Evolutionary conservation across 2,329 filamentous ascomycete species (phyloP).

Genomic region (Apiospora malaysiana): DNA sequence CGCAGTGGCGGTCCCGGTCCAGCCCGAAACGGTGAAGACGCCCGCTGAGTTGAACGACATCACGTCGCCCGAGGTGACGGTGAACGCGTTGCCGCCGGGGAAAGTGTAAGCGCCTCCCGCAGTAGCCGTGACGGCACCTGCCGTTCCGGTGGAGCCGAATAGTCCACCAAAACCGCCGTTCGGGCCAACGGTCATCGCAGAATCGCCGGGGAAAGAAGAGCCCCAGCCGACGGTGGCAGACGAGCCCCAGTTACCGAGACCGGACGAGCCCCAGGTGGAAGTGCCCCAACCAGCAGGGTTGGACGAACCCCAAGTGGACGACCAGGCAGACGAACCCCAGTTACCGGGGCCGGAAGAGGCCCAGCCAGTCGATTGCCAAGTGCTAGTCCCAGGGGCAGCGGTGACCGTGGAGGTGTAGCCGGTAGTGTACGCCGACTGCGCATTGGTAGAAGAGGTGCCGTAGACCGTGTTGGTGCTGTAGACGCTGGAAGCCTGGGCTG

Average conservation of each 20-base stretch:
- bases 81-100: not conserved
- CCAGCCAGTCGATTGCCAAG: not conserved
- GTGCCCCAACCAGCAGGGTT: not conserved
- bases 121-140: not conserved
- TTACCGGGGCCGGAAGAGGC: not conserved
- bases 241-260: not conserved
- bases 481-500: not conserved
- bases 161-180: not conserved
- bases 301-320: not conserved
- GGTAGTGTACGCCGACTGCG: not conserved
- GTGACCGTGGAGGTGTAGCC: not conserved
- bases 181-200: not conserved
- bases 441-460: not conserved
- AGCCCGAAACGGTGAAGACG: not conserved
- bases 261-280: not conserved
- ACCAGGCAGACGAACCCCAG: not conserved
- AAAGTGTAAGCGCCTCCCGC: not conserved
- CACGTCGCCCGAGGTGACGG: slow-evolving; percentile 1
- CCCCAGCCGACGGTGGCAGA: not conserved
- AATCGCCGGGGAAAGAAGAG: not conserved
- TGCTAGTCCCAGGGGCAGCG: not conserved
- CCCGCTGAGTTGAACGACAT: too few relatives aligned
- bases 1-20: not conserved
- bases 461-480: not conserved
- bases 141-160: not conserved